Evolutionary conservation across 306 rosid genomes (phyloP).

Genomic region (Begonia peltatifolia): DNA sequence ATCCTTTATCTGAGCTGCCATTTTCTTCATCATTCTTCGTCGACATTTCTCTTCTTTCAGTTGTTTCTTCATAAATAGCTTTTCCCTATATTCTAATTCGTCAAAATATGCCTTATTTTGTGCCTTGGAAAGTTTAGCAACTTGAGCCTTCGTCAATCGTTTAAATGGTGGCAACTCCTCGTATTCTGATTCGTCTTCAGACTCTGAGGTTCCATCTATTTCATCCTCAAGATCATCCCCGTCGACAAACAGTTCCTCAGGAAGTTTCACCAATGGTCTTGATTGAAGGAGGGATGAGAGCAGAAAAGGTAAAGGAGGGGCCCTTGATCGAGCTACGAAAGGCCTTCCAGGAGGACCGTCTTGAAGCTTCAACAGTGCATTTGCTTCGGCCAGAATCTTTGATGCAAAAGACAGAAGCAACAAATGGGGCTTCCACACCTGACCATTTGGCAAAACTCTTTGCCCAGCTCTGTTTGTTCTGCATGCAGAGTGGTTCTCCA

Average conservation of each 20-base stretch:
- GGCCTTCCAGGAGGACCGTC: slow-evolving; percentile 87
- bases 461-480: slow-evolving; percentile 92
- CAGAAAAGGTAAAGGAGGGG: slow-evolving; percentile 80
- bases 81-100: slow-evolving; percentile 84
- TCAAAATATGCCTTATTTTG: slow-evolving; percentile 80
- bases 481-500: slow-evolving; percentile 95
- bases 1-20: slow-evolving; percentile 62
- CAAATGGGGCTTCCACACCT: slow-evolving; percentile 98
- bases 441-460: slow-evolving; percentile 97
- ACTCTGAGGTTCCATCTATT: slow-evolving; percentile 75
- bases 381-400: slow-evolving; percentile 90
- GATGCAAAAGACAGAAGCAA: slow-evolving; percentile 93
- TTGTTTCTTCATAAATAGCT: slow-evolving; percentile 82
- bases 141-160: slow-evolving; percentile 62
- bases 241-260: slow-evolving; percentile 75
- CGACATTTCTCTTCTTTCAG: slow-evolving; percentile 73
- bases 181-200: slow-evolving; percentile 65
- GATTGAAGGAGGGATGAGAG: slow-evolving; percentile 88
- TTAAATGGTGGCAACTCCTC: slow-evolving; percentile 84
- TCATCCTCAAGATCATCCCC: slow-evolving; percentile 64
- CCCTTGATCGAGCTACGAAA: slow-evolving; percentile 53
- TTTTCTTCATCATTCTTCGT: slow-evolving; percentile 65
- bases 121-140: slow-evolving; percentile 53
- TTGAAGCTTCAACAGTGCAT: slow-evolving; percentile 82
- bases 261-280: slow-evolving; percentile 70